Evolutionary conservation across 495 filamentous ascomycete species (phyloP).

Genomic region (Aspergillus coremiiformis): DNA sequence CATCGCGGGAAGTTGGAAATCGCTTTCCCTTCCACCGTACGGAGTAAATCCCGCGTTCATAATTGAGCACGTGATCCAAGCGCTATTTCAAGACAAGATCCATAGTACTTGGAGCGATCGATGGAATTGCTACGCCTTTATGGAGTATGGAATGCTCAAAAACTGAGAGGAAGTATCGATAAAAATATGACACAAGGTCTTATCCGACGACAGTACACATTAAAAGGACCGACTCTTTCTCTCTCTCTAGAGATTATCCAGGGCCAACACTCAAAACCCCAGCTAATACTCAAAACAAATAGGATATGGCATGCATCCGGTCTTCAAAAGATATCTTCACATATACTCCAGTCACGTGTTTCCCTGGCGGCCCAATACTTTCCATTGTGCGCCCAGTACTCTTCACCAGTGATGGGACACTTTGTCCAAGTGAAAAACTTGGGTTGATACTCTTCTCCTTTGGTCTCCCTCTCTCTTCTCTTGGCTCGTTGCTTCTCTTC

Average conservation of each 20-base stretch:
- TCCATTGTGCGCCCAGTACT: slow-evolving; percentile 81
- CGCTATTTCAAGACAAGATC: too few species aligned
- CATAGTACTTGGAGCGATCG: too few species aligned
- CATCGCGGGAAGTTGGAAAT: too few species aligned
- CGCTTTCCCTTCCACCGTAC: too few species aligned
- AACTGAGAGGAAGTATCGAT: too few species aligned
- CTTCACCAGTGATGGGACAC: slow-evolving; percentile 76
- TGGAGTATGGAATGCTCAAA: too few species aligned
- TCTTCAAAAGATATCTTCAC: slow-evolving; percentile 60
- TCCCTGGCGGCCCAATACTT: slow-evolving; percentile 71
- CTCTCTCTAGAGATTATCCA: neutral
- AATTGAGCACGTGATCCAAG: slow-evolving; percentile 4
- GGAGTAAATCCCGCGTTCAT: neutral
- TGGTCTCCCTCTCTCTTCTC: slow-evolving; percentile 61
- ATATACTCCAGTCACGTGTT: slow-evolving; percentile 43
- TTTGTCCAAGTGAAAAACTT: slow-evolving; percentile 72
- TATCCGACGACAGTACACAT: neutral
- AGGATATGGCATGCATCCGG: neutral
- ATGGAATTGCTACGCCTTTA: too few species aligned
- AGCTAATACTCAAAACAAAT: too few species aligned
- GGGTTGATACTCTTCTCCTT: slow-evolving; percentile 73
- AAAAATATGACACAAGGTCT: too few species aligned
- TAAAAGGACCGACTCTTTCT: neutral
- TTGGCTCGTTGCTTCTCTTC: slow-evolving; percentile 88
- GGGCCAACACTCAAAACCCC: neutral